A percentile compares a stretch with the other conserved stretches of the same genome.
Evolutionary conservation across 2,329 filamentous ascomycete species (phyloP).

Genomic region (Fusarium oxysporum): DNA sequence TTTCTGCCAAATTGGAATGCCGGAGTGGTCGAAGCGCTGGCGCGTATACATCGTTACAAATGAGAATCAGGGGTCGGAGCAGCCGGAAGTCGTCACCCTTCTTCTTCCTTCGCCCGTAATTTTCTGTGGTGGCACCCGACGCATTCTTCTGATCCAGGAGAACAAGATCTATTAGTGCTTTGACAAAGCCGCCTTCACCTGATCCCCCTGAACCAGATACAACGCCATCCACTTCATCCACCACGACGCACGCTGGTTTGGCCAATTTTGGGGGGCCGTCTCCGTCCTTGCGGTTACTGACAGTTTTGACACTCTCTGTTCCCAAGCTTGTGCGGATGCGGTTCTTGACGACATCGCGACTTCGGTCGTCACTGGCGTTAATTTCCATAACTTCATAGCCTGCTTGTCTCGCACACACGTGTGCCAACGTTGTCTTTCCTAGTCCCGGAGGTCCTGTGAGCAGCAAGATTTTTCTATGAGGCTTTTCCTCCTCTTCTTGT

Average conservation of each 20-base stretch:
- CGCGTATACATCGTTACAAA: constrained; percentile 98
- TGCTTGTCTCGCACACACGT: constrained; percentile 94
- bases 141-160: constrained; percentile 85
- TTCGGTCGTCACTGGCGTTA: constrained; percentile 96
- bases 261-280: constrained; percentile 74
- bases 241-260: constrained; percentile 90
- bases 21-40: constrained; percentile 86
- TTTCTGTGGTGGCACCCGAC: constrained; percentile 43
- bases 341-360: constrained; percentile 87
- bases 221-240: constrained; percentile 97
- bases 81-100: constrained; percentile 90
- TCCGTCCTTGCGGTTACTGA: constrained; percentile 70
- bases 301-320: constrained; percentile 90
- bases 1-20: constrained; percentile 86
- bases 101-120: constrained; percentile 64
- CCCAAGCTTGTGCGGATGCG: constrained; percentile 91
- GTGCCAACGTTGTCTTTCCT: constrained; percentile 95
- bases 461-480: constrained; percentile 88
- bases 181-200: constrained; percentile 94
- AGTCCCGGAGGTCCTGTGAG: constrained; percentile 92
- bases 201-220: constrained; percentile 81
- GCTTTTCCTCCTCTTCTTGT: constrained; percentile 74
- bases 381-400: constrained; percentile 98
- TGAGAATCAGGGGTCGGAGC: constrained; percentile 88
- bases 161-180: constrained; percentile 91